Conservation (phyloP, 2,329 filamentous ascomycete species). For the Microsporum canis region DNA sequence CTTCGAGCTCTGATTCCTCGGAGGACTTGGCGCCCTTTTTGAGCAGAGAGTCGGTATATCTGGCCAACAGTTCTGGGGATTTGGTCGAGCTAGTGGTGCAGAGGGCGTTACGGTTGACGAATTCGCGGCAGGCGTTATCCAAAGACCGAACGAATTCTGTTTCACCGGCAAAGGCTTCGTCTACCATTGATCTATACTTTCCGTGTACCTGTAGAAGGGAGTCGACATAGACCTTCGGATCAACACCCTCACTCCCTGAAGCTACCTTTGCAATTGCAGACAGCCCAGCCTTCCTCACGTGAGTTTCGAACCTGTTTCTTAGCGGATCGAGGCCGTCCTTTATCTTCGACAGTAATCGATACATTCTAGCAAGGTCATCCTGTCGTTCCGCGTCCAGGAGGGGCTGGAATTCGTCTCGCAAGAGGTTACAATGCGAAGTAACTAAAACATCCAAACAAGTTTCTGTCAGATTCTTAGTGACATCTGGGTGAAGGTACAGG, state of each 20-base stretch:
- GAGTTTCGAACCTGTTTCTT: constrained; percentile 74
- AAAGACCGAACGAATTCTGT: constrained; percentile 92
- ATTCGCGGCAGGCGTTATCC: constrained; percentile 94
- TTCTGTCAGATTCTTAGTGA: constrained; percentile 70
- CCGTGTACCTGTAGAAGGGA: constrained; percentile 88
- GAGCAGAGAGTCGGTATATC: constrained; percentile 84
- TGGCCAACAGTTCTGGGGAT: constrained; percentile 86
- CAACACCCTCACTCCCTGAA: constrained; percentile 65
- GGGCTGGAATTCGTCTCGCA: constrained; percentile 91
- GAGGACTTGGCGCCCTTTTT: constrained; percentile 79
- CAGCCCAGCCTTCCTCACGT: constrained; percentile 81
- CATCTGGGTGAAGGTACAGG: constrained; percentile 85
- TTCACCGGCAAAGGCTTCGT: constrained; percentile 85
- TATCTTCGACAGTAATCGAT: constrained; percentile 77
- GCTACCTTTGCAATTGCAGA: constrained; percentile 85
- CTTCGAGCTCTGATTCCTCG: constrained; percentile 88
- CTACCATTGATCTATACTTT: constrained; percentile 82
- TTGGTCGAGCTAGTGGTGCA: constrained; percentile 90
- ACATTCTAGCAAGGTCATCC: constrained; percentile 94
- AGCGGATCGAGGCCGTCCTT: constrained; percentile 84
- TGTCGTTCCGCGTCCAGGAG: constrained; percentile 88
- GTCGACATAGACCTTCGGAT: constrained; percentile 95
- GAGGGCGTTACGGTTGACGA: constrained; percentile 93
- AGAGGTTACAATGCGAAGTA: constrained; percentile 69
- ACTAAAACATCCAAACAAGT: constrained; percentile 84